Base-by-base conservation (phyloP, 2,329 filamentous ascomycete genomes). In the Neobulgaria alba region DNA sequence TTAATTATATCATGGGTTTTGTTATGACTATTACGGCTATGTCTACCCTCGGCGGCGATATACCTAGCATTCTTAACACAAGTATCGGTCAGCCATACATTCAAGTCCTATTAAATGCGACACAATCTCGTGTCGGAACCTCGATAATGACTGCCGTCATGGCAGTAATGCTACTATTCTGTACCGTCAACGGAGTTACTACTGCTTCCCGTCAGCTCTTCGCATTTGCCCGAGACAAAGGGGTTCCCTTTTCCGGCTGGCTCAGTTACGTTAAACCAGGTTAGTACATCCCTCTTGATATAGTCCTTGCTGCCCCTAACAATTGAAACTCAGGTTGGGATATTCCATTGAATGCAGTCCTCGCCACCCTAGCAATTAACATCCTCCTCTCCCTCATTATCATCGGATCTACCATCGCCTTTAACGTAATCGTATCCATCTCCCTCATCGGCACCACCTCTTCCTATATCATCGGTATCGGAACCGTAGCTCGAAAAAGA, bases 391-490 rank as follows among this genome's bases (percentile, higher is more conserved):
- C 48, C 15, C 42, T 54, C 14, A 73, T 73, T 59, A 71, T 69
- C 56, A 66, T 73, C 45, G 71, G 68, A 21, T 72, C 65, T 9
- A 53, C 62, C 2, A 63, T 64, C 2, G 72, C 70, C 4, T 71
- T 75, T 55, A 71, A 73, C 49, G 68, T 67, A 39, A 66, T 74
- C 42, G 65, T 68, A 14, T 72, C 69, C 2, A 60, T 75, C 10
- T 66, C 67, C 32, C 61, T 72, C 30, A 65, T 61, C 18, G 65
- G 67, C 1, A 60, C 74, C 5, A 67, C 73, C 41, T 62, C 64
- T n/a, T 69, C 68, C 5, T 75, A 75, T 51, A 60, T 72, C 29
- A 59, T 72, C 34, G 67, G 67, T 10, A 61, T 68, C 33, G 39
- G 55, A 8, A 63, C 67, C 42, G 56, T 72, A 15, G 57, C 71